Percentiles rank a stretch among this genome's conserved stretches.
Evolutionary conservation across 305 asterid genomes (phyloP).

Genomic region (Coffea humblotiana): DNA sequence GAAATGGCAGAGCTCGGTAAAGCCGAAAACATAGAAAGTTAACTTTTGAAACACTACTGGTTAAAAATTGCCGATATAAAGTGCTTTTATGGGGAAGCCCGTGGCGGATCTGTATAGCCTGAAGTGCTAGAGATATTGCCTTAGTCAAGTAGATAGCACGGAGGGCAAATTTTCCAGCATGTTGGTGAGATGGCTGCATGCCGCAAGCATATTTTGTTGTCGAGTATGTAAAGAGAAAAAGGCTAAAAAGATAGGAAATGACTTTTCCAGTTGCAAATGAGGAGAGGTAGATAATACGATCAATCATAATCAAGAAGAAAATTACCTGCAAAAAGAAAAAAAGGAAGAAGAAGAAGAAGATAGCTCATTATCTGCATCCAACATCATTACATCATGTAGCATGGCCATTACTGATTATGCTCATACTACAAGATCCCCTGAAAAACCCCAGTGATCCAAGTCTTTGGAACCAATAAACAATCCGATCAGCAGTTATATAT

Average conservation of each 20-base stretch:
- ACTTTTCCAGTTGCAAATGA: constrained; percentile 92
- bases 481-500: too few species aligned
- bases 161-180: constrained; percentile 85
- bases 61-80: constrained; percentile 90
- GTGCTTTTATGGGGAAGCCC: constrained; percentile 95
- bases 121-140: constrained; percentile 78
- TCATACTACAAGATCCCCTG: background rate
- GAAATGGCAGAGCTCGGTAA: constrained; percentile 95
- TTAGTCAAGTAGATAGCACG: constrained; percentile 93
- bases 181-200: constrained; percentile 70
- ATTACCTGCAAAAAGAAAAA: constrained; percentile 56
- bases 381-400: background rate
- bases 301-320: constrained; percentile 92
- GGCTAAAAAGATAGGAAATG: constrained; percentile 83
- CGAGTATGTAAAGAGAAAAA: constrained; percentile 71
- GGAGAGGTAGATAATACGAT: constrained; percentile 87
- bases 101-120: constrained; percentile 88
- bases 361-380: constrained; percentile 36
- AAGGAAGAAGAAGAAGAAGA: constrained; percentile 32
- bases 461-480: background rate
- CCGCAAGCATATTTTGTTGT: constrained; percentile 89
- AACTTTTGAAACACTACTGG: constrained; percentile 82
- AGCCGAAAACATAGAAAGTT: constrained; percentile 87
- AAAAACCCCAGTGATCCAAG: background rate
- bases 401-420: constrained; percentile 17